These are phyloP conservation scores for Abortiporus biennis DNA, from an alignment of 1,284 basidiomycete species.

Conservation along the genomic window DNA sequence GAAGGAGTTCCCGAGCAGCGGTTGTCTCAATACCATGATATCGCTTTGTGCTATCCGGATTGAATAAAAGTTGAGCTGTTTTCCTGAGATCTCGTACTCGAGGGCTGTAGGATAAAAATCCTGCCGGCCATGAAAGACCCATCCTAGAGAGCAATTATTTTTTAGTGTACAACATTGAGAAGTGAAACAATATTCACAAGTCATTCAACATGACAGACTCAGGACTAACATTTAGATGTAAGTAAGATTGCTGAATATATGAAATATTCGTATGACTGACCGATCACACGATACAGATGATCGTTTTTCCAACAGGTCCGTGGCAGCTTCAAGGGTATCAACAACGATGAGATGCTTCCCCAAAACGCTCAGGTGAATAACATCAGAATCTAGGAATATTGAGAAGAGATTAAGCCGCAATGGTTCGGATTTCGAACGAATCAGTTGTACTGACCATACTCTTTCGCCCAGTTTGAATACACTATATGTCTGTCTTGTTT, in stretches of 20 bases:
- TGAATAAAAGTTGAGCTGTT: conserved; percentile 25
- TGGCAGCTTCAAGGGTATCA: conserved; percentile 29
- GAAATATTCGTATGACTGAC: too few relatives aligned
- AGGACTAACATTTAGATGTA: too few relatives aligned
- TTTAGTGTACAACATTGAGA: not conserved
- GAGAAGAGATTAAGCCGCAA: not conserved
- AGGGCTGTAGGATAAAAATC: conserved; percentile 31
- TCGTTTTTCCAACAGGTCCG: conserved; percentile 35
- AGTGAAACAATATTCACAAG: conserved; percentile 21
- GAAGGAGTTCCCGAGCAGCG: conserved; percentile 28
- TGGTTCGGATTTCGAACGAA: not conserved
- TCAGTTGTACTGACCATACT: conserved; percentile 8
- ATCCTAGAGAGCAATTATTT: conserved; percentile 22
- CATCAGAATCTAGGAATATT: conserved; percentile 14
- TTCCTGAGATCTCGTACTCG: conserved; percentile 33
- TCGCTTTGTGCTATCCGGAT: conserved; percentile 8
- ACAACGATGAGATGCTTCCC: conserved; percentile 31
- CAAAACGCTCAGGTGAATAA: conserved; percentile 15
- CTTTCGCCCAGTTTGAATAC: conserved; percentile 7
- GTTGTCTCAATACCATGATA: conserved; percentile 13
- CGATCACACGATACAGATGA: conserved; percentile 23
- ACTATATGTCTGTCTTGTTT: conserved; percentile 9
- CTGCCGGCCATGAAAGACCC: conserved; percentile 30
- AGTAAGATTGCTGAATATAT: too few relatives aligned
- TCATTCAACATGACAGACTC: conserved; percentile 24